These are phyloP conservation scores for Triadica sebifera DNA, from an alignment of 345 rosid genomes.

Conservation along the genomic window DNA sequence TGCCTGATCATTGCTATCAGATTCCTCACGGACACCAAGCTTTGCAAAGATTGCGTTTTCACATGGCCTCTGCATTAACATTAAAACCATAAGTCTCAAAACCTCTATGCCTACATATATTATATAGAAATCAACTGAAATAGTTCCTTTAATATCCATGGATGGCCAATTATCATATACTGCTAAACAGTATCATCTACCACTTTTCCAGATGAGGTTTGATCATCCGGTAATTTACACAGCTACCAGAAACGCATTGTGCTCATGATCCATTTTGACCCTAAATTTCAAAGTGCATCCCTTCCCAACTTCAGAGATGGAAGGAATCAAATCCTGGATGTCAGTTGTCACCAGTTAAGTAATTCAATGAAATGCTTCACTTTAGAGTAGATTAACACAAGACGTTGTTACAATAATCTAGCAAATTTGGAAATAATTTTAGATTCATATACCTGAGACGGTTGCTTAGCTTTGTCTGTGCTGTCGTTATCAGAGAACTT, in stretches of 20 bases:
- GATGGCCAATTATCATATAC: neutral
- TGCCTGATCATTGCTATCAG: constrained; percentile 13
- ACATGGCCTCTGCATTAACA: constrained; percentile 31
- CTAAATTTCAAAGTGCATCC: too few relatives aligned
- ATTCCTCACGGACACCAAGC: constrained; percentile 19
- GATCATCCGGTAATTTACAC: neutral
- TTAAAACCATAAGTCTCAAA: constrained; percentile 13
- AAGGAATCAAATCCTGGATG: neutral
- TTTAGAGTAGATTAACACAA: neutral
- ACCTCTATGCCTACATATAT: neutral
- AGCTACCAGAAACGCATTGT: neutral
- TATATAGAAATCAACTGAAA: neutral
- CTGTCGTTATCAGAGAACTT: constrained; percentile 15
- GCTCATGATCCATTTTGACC: too few relatives aligned
- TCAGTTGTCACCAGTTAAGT: neutral
- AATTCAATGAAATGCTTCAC: neutral
- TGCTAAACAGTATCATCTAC: neutral
- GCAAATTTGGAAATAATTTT: neutral
- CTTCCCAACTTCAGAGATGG: too few relatives aligned
- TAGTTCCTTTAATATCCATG: neutral
- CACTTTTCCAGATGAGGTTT: neutral
- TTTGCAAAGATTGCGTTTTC: constrained; percentile 13
- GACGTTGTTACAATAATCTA: neutral
- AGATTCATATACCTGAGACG: constrained; percentile 37
- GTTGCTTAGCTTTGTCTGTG: constrained; percentile 27